phyloP scores from a whole-genome alignment of 140 eudicot genomes.

The Stevia rebaudiana region DNA sequence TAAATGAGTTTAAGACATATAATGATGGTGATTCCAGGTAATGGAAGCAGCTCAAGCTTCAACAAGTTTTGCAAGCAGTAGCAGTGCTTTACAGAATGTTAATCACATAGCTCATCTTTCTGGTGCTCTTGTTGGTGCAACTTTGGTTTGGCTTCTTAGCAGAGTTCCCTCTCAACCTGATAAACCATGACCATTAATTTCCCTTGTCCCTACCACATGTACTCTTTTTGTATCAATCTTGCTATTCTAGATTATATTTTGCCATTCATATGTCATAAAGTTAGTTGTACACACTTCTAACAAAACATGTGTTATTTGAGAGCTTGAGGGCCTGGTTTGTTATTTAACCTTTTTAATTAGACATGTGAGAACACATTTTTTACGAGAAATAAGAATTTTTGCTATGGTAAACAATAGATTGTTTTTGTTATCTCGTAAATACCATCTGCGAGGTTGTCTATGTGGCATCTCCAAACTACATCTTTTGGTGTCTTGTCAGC shows the following conservation, averaged over 20 bases:
- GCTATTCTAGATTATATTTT: conserved; percentile 2
- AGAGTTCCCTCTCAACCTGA: conserved; percentile 54
- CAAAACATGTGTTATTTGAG: not conserved
- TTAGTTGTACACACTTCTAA: not conserved
- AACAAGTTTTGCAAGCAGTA: conserved; percentile 57
- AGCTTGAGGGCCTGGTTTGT: not conserved
- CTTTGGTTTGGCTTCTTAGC: conserved; percentile 82
- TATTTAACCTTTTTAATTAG: no score
- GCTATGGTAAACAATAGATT: no score
- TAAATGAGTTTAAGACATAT: not conserved
- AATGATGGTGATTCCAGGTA: conserved; percentile 41
- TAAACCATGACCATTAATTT: conserved; percentile 2
- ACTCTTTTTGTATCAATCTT: conserved; percentile 3
- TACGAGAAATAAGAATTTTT: no score
- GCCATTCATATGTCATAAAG: not conserved
- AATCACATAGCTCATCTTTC: conserved; percentile 95
- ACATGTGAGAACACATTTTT: no score
- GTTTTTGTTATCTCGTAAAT: no score
- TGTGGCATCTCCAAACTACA: no score
- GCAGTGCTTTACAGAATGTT: conserved; percentile 57
- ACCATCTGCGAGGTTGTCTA: no score
- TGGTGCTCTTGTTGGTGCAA: conserved; percentile 85
- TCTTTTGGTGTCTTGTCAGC: no score
- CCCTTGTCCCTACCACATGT: not conserved
- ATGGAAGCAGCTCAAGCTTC: conserved; percentile 99